Percentiles rank a stretch among this genome's conserved stretches.
phyloP scores from a whole-genome alignment of 2,329 filamentous ascomycete genomes.

The Aspergillus glaucus region DNA sequence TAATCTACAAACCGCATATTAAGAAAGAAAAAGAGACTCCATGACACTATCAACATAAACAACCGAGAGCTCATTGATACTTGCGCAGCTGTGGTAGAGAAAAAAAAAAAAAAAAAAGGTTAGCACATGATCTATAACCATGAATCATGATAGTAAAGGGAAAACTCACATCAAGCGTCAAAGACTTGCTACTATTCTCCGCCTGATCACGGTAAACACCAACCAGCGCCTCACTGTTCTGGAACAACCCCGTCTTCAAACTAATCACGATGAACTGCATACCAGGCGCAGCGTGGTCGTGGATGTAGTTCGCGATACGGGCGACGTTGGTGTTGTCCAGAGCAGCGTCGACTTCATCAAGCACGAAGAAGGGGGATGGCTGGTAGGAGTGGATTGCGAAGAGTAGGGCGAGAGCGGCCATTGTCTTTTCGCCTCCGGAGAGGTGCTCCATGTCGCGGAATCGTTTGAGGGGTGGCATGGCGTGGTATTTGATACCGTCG shows the following conservation, averaged over 20 bases:
- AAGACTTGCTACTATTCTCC: conserved; percentile 81
- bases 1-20: background rate
- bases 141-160: background rate
- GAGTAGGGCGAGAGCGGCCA: conserved; percentile 90
- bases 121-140: background rate
- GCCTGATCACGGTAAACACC: conserved; percentile 94
- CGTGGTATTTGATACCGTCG: conserved; percentile 94
- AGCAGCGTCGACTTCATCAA: conserved; percentile 96
- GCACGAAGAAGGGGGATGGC: conserved; percentile 91
- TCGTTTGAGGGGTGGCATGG: conserved; percentile 95
- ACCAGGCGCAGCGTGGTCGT: conserved; percentile 85
- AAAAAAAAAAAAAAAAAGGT: background rate
- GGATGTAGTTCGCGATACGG: conserved; percentile 93
- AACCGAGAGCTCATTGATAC: conserved; percentile 1
- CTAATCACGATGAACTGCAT: conserved; percentile 99
- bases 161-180: conserved; percentile 87
- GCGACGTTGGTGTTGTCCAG: conserved; percentile 97
- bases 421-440: conserved; percentile 96
- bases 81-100: background rate
- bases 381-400: conserved; percentile 97
- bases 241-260: conserved; percentile 90
- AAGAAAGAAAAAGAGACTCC: background rate
- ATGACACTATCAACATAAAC: background rate
- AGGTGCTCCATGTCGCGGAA: conserved; percentile 99
- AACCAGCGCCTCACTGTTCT: conserved; percentile 91